A percentile compares a stretch with the other conserved stretches of the same genome.
These are phyloP conservation scores for Ustilago shanxiensis DNA, from an alignment of 1,284 basidiomycete genomes.

Conservation along the genomic window DNA sequence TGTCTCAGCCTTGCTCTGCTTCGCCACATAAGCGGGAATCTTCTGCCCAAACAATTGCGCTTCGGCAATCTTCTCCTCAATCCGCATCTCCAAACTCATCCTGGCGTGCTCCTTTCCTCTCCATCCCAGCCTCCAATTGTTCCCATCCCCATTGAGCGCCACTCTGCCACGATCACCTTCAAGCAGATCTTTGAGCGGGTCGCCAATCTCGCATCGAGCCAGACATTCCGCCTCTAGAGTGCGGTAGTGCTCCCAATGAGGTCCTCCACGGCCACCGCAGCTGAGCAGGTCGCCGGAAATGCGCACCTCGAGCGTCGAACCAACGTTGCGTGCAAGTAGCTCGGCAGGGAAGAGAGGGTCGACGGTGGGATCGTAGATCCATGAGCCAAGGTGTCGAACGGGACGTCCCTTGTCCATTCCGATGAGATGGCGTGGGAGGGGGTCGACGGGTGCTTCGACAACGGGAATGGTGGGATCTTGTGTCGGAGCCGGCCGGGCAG, in stretches of 20 bases:
- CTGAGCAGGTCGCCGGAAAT: slow-evolving; percentile 59
- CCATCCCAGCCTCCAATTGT: slow-evolving; percentile 65
- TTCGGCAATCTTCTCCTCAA: slow-evolving; percentile 44
- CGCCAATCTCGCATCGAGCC: slow-evolving; percentile 33
- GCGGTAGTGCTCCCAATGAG: slow-evolving; percentile 37
- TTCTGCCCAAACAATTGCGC: slow-evolving; percentile 36
- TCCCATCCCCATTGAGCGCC: slow-evolving; percentile 34
- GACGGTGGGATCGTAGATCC: slow-evolving; percentile 61
- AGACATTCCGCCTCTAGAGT: slow-evolving; percentile 28
- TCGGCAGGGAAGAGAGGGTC: slow-evolving; percentile 64
- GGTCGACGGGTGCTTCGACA: slow-evolving; percentile 29
- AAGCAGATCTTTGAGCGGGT: slow-evolving; percentile 34
- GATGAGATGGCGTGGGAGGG: slow-evolving; percentile 53
- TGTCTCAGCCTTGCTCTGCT: neutral
- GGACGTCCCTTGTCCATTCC: slow-evolving; percentile 64
- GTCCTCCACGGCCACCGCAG: slow-evolving; percentile 28
- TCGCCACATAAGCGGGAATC: neutral
- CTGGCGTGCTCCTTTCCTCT: slow-evolving; percentile 63
- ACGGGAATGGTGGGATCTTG: slow-evolving; percentile 13
- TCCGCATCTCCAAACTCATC: slow-evolving; percentile 58
- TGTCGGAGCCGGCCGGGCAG: neutral
- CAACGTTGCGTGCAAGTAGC: slow-evolving; percentile 64
- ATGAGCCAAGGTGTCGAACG: slow-evolving; percentile 64
- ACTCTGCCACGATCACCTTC: slow-evolving; percentile 24
- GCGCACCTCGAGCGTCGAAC: slow-evolving; percentile 67